A percentile compares a stretch with the other conserved stretches of the same genome.
Conservation (phyloP, 192 early-diverging fungal genomes). For the Coemansia sp. region DNA sequence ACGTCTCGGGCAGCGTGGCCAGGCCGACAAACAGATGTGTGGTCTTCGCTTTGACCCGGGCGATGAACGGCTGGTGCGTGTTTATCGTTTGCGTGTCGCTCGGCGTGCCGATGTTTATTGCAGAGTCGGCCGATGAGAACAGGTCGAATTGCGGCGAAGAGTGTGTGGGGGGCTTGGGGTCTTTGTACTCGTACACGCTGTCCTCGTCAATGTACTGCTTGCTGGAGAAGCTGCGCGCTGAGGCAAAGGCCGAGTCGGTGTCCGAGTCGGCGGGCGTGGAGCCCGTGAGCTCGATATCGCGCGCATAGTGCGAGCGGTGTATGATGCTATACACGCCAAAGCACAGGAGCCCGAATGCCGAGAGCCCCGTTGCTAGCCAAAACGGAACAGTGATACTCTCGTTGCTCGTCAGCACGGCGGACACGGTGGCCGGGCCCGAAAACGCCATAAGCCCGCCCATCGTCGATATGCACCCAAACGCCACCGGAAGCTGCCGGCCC, state of each 20-base stretch:
- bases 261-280: background rate
- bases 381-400: conserved; percentile 43
- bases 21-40: conserved; percentile 43
- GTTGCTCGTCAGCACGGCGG: conserved; percentile 34
- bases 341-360: conserved; percentile 50
- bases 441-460: conserved; percentile 48
- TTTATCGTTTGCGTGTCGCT: background rate
- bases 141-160: background rate
- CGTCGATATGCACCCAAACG: conserved; percentile 45
- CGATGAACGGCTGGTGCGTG: background rate
- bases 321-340: conserved; percentile 53
- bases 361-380: conserved; percentile 56
- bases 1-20: conserved; percentile 45
- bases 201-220: background rate
- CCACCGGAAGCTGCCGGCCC: conserved; percentile 40
- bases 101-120: background rate
- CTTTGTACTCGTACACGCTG: background rate
- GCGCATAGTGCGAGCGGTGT: conserved; percentile 48
- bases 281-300: conserved; percentile 15
- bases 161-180: background rate
- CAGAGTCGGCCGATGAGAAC: background rate
- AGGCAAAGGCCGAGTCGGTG: background rate
- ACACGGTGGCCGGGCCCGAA: conserved; percentile 41
- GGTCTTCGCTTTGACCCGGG: conserved; percentile 9
- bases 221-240: conserved; percentile 3